Evolutionary conservation across 2,329 filamentous ascomycete genomes (phyloP).

Genomic region (Aspergillus fumigatus): DNA sequence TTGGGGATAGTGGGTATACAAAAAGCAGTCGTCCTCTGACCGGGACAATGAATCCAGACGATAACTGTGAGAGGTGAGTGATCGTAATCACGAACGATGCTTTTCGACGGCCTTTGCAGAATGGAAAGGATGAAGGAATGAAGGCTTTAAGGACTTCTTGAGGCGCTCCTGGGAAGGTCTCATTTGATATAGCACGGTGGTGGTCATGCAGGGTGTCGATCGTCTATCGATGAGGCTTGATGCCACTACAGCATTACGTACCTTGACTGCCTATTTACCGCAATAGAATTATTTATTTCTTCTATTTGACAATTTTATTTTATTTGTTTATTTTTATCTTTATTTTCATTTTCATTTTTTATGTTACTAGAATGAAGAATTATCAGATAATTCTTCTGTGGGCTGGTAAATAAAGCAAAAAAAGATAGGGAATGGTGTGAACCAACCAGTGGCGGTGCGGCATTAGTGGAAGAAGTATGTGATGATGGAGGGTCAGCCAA

Average conservation of each 20-base stretch:
- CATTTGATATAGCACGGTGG: constrained; percentile 42
- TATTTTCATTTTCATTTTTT: too few relatives aligned
- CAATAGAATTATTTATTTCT: not conserved
- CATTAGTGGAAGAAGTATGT: constrained; percentile 4
- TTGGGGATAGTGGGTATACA: constrained; percentile 6
- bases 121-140: constrained; percentile 23
- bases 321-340: too few relatives aligned
- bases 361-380: not conserved
- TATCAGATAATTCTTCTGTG: constrained; percentile 9
- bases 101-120: constrained; percentile 11
- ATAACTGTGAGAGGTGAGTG: not conserved
- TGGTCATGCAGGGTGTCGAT: constrained; percentile 45
- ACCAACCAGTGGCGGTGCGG: not conserved
- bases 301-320: not conserved
- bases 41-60: not conserved
- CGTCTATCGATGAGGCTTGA: constrained; percentile 36
- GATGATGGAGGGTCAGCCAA: constrained; percentile 11
- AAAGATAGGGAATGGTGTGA: constrained; percentile 1
- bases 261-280: constrained; percentile 13
- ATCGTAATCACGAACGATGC: not conserved
- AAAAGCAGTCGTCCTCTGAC: not conserved
- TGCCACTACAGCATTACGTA: constrained; percentile 25
- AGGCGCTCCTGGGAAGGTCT: constrained; percentile 35
- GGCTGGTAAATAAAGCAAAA: not conserved
- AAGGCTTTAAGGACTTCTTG: constrained; percentile 32